These are phyloP conservation scores for Penicillium crystallinum DNA, from an alignment of 495 filamentous ascomycete genomes.

Conservation along the genomic window DNA sequence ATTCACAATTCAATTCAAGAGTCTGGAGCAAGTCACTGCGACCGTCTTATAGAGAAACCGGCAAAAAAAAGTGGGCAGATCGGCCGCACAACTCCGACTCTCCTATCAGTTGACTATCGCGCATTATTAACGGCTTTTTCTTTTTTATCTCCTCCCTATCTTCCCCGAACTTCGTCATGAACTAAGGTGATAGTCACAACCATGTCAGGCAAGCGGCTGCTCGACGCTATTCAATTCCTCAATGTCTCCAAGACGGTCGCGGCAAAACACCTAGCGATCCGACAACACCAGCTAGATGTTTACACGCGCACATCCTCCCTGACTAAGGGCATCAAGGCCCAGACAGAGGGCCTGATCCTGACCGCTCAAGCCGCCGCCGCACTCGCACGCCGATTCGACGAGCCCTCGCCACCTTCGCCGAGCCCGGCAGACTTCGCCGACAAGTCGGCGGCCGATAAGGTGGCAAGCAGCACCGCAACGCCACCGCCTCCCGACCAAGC, in stretches of 20 bases:
- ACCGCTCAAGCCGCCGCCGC: constrained; percentile 60
- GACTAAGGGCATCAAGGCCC: constrained; percentile 58
- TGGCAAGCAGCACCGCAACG: background rate
- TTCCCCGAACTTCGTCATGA: constrained; percentile 12
- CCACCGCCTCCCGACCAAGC: constrained; percentile 32
- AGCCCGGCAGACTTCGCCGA: constrained; percentile 13
- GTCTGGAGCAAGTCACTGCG: too few relatives aligned
- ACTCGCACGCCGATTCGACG: constrained; percentile 53
- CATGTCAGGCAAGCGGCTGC: constrained; percentile 66
- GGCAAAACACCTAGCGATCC: constrained; percentile 71
- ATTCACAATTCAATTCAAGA: background rate
- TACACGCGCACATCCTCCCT: constrained; percentile 75
- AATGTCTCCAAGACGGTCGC: constrained; percentile 74
- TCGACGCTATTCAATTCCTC: constrained; percentile 75
- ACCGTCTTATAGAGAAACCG: background rate
- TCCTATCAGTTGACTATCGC: constrained; percentile 14
- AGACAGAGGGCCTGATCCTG: constrained; percentile 57
- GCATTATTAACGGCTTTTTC: background rate
- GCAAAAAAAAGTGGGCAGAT: constrained; percentile 12
- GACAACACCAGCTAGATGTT: constrained; percentile 69
- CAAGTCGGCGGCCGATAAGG: constrained; percentile 12
- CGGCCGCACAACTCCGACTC: constrained; percentile 12
- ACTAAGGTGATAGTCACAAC: constrained; percentile 3
- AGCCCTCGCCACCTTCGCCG: constrained; percentile 25
- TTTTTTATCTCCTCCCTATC: constrained; percentile 1